Evolutionary conservation across 2,329 filamentous ascomycete species (phyloP).

Genomic region (Myrmaecium sp.): DNA sequence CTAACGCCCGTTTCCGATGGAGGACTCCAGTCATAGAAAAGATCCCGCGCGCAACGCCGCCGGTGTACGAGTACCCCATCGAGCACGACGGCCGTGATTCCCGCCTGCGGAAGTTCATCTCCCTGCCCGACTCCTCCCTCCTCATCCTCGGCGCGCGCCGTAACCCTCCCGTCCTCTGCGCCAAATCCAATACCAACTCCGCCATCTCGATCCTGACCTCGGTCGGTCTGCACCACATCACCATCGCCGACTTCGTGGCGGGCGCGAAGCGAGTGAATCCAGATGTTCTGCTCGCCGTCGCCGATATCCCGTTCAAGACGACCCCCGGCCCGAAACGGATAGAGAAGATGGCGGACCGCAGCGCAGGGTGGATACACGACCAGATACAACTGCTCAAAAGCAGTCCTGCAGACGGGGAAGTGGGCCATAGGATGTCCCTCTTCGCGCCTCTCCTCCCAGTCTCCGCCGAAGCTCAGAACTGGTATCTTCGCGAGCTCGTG

Average conservation of each 20-base stretch:
- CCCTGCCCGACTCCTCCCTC: constrained; percentile 46
- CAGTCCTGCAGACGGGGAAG: not conserved
- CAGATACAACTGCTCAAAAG: constrained; percentile 6
- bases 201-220: constrained; percentile 69
- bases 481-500: constrained; percentile 60
- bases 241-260: constrained; percentile 49
- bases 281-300: constrained; percentile 64
- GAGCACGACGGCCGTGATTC: constrained; percentile 24
- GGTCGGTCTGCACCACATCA: constrained; percentile 62
- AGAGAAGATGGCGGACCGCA: constrained; percentile 71
- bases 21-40: constrained; percentile 45
- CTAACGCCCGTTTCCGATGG: constrained; percentile 14
- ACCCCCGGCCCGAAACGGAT: constrained; percentile 53
- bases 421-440: constrained; percentile 16
- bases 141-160: constrained; percentile 64
- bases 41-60: constrained; percentile 29
- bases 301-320: constrained; percentile 47
- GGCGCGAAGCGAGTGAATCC: constrained; percentile 50
- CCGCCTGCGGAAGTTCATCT: constrained; percentile 60
- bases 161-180: constrained; percentile 55
- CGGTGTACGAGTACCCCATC: constrained; percentile 33
- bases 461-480: constrained; percentile 55
- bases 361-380: constrained; percentile 53
- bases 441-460: constrained; percentile 58
- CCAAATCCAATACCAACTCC: constrained; percentile 49